Base-by-base conservation (phyloP, 768 basidiomycete species). In the Amanita rubescens region DNA sequence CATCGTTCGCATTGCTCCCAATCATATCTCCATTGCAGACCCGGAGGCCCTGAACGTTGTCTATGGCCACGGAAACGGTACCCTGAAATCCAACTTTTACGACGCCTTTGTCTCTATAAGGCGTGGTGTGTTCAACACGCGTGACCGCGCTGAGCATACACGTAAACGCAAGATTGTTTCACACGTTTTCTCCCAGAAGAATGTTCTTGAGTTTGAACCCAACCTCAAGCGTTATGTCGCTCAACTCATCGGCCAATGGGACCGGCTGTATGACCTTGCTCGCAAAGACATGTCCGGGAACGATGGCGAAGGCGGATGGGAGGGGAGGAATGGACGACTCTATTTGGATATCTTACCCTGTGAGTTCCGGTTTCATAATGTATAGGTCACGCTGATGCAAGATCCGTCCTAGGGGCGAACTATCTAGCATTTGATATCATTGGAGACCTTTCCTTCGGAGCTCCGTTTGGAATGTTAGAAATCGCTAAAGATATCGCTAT, bases 91-190 rank as follows among this genome's bases (percentile, higher is more conserved):
- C 14, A 63, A 78, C n/a, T 90, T 90, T 65, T 90, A 87, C 63
- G 83, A 87, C 54, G 81, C 81, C 12, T 91, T 92, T 59, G 86
- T 90, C 22, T 84, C 84, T 25, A 87, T 88, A 54, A 72, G 70
- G 30, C 78, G 84, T 27, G 85, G 86, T 1, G 70, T 90, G 25
- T 90, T 90, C 78, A 89, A 85, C 66, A 87, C 86, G 15, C 81
- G 90, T 42, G 80, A 87, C 62, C 81, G 90, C 30, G 63, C 68
- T 5, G 87, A 91, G 54, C 92, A 95, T 64, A 77, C 88, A 5
- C 82, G 92, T 39, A 95, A 94, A 70, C 84, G 91, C 71, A 95
- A 95, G 71, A 89, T 96, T 56, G 80, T 95, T 43, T 85, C 89
- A 0, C 82, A 89, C 63, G 85, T 90, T 60, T 90, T 90, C 69